Base-by-base conservation (phyloP, 2,329 filamentous ascomycete species). In the Aureobasidium melanogenum region DNA sequence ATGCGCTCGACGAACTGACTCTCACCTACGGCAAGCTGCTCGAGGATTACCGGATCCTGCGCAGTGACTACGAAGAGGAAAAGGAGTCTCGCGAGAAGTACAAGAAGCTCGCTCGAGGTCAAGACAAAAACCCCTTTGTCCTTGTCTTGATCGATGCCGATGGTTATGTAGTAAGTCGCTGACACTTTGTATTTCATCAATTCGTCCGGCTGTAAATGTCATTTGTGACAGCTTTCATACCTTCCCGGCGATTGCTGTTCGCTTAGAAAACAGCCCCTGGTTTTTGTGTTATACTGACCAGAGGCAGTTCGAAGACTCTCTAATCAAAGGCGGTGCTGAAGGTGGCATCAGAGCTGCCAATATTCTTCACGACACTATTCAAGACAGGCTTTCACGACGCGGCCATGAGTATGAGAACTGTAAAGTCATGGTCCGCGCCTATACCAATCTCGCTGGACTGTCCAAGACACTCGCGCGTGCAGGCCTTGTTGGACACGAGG, bases 141-240 rank as follows among this genome's bases (percentile, higher is more conserved):
- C 74, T 87, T 2, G 79, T 87, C 7, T 73, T 87, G 0, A 73
- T 87, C 14, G 84, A 87, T 61, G 84, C 83, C 22, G 83, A 87
- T 69, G 82, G 81, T 51, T 86, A 85, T 66, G 34, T 61, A 28
- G 51, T 55, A 26, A 55, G 51, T 55, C 17, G 8, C 6, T 34
- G 24, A 22, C 38, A 22, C 41, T 43, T 43, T 19, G 41, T 43
- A 24, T 24, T 43, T 12, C 4, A 6, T 14, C 41, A 10, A 5
- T 19, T 43, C 19, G 3, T 43, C 41, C 19, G 24, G 41, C 10
- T 43, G 41, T 43, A 6, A 9, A 43, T 43, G 41, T 1, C 19
- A 43, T 5, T 6, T 24, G 41, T 43, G 41, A 43, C 12, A 19
- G 24, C 41, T 24, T 43, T 32, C 67, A 30, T 79, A 1, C 7